Conservation (phyloP, 768 basidiomycete genomes). For the Cystofilobasidium ferigula region DNA sequence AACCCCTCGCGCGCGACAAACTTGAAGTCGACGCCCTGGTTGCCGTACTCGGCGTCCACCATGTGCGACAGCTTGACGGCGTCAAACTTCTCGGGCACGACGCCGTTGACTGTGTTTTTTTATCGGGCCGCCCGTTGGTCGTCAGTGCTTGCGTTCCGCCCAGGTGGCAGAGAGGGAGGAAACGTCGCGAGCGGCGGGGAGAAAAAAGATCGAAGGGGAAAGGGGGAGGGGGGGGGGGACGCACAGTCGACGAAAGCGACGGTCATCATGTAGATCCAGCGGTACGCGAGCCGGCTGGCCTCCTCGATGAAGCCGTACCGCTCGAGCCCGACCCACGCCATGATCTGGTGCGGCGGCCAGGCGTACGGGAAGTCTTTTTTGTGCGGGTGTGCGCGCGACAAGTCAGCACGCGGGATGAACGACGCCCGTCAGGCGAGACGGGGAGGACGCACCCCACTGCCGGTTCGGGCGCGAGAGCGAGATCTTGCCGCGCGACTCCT, state of each 20-base stretch:
- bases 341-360: constrained; percentile 96
- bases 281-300: constrained; percentile 81
- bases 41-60: constrained; percentile 90
- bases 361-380: constrained; percentile 27
- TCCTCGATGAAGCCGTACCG: constrained; percentile 92
- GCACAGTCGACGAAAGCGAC: constrained; percentile 36
- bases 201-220: constrained; percentile 9
- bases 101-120: constrained; percentile 80
- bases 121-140: no score
- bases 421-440: constrained; percentile 41
- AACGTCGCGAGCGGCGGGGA: constrained; percentile 44
- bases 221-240: constrained; percentile 25
- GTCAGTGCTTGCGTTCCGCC: no score
- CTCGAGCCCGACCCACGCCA: constrained; percentile 94
- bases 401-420: neutral
- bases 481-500: constrained; percentile 89
- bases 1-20: constrained; percentile 95
- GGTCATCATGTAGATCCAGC: constrained; percentile 86
- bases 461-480: constrained; percentile 93
- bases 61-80: constrained; percentile 90
- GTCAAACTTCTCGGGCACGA: constrained; percentile 98
- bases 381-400: neutral
- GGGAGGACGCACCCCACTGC: constrained; percentile 64
- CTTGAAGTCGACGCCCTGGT: constrained; percentile 82
- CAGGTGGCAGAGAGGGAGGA: no score